Evolutionary conservation across 192 early-diverging fungal species (phyloP), one percentile per base, ranked within the genome.

Genomic region (Coemansia sp.): DNA sequence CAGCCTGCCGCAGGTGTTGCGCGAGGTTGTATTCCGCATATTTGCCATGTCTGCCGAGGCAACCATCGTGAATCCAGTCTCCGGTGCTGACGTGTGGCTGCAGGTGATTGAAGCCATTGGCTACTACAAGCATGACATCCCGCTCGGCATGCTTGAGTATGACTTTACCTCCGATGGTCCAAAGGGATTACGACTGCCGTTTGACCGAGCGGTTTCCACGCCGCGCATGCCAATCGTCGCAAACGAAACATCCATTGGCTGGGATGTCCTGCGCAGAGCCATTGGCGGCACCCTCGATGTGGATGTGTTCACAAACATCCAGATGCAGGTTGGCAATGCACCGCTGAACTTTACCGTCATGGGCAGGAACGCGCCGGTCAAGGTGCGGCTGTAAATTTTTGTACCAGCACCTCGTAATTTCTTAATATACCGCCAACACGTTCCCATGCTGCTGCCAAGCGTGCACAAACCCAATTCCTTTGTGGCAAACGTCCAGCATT

Each of bases 181-280:
- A 57, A 58, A 5, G n/a, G 70, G 70, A 10, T 22, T 73, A 17
- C 45, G 61, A 30, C 45, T 73, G 29, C 70, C 70, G 4, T 66
- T 40, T 15, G 46, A 62, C 17, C 59, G 29, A 12, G 55, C 62
- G 0, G 40, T 50, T 2, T 62, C 70, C 14, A 73, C 70, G 8
- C 70, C 70, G 25, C 49, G 59, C 1, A 48, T 73, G 15, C 63
- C 63, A 35, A 61, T 73, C 34, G 27, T 34, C 0, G 59, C 70
- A 26, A 73, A 73, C 32, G 58, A 65, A 29, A 73, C 70, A n/a
- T 66, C 70, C 1, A 73, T 73, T 29, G 70, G 70, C 34, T 73
- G 70, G 70, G 59, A 73, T 49, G 56, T 73, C 28, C 19, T 73
- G 23, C 62, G 60, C 10, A 57, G 46, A 21, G 70, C 70, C 4